phyloP scores from a whole-genome alignment of 495 filamentous ascomycete genomes.

The Podospora appendiculata region DNA sequence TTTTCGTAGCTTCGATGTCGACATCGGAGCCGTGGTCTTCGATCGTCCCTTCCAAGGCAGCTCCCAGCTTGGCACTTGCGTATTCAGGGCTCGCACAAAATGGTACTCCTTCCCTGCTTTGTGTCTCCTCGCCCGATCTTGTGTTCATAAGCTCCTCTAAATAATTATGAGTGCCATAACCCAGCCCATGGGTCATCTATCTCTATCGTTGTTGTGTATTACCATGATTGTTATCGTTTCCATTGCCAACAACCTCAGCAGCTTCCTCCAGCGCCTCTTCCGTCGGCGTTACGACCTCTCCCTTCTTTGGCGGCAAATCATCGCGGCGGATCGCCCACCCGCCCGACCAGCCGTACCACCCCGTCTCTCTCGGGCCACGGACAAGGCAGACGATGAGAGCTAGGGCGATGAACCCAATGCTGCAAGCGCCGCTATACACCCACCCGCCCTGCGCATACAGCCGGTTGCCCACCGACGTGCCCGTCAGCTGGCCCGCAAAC shows the following conservation, averaged over 20 bases:
- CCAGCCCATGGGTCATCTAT: no score
- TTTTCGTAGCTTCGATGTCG: no score
- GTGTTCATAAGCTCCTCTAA: no score
- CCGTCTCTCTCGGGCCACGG: constrained; percentile 59
- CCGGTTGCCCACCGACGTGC: constrained; percentile 64
- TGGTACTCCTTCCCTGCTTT: no score
- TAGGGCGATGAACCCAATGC: constrained; percentile 56
- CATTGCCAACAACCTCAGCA: background rate
- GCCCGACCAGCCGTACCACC: constrained; percentile 72
- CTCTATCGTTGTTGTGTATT: no score
- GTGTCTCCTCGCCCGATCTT: no score
- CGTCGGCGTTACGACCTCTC: background rate
- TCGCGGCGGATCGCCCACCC: constrained; percentile 48
- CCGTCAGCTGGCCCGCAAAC: constrained; percentile 70
- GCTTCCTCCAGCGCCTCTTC: constrained; percentile 11
- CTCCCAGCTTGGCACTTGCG: no score
- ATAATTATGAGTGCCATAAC: no score
- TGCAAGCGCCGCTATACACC: constrained; percentile 59
- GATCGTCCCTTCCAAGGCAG: no score
- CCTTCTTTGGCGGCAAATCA: constrained; percentile 15
- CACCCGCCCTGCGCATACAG: constrained; percentile 65
- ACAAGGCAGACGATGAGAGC: constrained; percentile 49
- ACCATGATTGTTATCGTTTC: no score
- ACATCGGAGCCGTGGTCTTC: no score
- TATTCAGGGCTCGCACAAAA: no score